Base-by-base conservation (phyloP, 2,329 filamentous ascomycete species). In the Grosmannia huntii region DNA sequence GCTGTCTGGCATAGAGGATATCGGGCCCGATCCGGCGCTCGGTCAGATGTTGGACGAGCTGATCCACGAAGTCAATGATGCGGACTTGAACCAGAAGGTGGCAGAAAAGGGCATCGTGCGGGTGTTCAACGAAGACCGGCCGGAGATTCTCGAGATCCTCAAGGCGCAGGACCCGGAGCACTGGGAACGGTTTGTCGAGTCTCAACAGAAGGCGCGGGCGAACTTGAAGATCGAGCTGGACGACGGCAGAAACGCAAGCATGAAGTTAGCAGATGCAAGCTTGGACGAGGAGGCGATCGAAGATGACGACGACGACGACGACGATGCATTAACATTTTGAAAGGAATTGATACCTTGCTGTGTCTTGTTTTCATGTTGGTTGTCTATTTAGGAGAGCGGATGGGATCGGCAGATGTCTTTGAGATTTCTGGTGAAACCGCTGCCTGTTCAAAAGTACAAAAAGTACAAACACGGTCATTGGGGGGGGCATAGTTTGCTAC, bases 91-190 rank as follows among this genome's bases (percentile, higher is more conserved):
- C 58, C 71, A 73, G 53, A 77, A 78, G 64, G 75, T 81, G 4
- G 73, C 77, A 56, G 73, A 78, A 49, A 78, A 81, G 63, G 85
- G 86, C 0, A 78, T 80, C 55, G 75, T 87, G 14, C 73, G 75
- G 58, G 79, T 82, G 0, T 84, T 89, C 63, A 76, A 81, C 64
- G 80, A 84, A 65, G 70, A 84, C 62, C 74, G 72, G 59, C 76
- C 78, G 19, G 67, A 77, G 56, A 73, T 84, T 23, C 67, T 78
- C 48, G 71, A 72, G 60, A 66, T 69, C 55, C 66, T 85, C 62
- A 75, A 81, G 21, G 81, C 80, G 5, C 77, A 79, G 31, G 87
- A 90, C 62, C 82, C 84, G 0, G 80, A 83, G 61, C 78, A 86
- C 68, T 82, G 87, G 79, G 77, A 79, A 55, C 71, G 72, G 9